Evolutionary conservation across 768 basidiomycete species (phyloP).

Genomic region (Chlorophyllum brunneum): DNA sequence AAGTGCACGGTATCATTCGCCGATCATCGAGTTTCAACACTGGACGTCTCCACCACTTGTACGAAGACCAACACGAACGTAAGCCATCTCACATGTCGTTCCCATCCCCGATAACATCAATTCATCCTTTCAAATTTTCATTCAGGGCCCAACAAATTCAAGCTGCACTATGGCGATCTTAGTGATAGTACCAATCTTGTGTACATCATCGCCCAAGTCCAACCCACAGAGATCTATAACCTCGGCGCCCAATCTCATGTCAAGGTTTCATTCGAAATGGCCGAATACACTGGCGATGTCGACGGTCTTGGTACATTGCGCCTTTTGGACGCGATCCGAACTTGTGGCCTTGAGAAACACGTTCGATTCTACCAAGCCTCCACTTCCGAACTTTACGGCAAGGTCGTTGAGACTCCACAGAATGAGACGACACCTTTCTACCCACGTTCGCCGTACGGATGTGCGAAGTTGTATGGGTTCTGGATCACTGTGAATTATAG

Average conservation of each 20-base stretch:
- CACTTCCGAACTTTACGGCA: constrained; percentile 95
- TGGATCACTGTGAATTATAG: constrained; percentile 92
- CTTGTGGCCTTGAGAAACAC: constrained; percentile 90
- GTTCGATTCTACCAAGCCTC: constrained; percentile 97
- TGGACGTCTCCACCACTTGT: constrained; percentile 88
- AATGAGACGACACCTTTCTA: constrained; percentile 97
- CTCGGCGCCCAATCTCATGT: constrained; percentile 97
- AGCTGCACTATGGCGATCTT: constrained; percentile 88
- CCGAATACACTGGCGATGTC: constrained; percentile 97
- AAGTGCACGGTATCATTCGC: constrained; percentile 94
- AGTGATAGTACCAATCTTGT: constrained; percentile 97
- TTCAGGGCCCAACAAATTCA: constrained; percentile 70
- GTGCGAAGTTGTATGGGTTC: constrained; percentile 89
- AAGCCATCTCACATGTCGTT: constrained; percentile 24
- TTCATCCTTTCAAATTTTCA: neutral
- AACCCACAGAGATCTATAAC: constrained; percentile 96
- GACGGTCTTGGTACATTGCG: constrained; percentile 94
- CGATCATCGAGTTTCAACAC: constrained; percentile 99
- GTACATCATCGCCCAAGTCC: constrained; percentile 91
- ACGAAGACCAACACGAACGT: constrained; percentile 92
- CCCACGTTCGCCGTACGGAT: constrained; percentile 95
- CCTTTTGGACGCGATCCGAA: constrained; percentile 92
- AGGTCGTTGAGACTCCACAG: constrained; percentile 94
- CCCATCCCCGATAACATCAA: too few species aligned
- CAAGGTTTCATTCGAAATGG: constrained; percentile 99